Evolutionary conservation across 2,329 filamentous ascomycete genomes (phyloP), one percentile per base, ranked within the genome.

Genomic region (Alternaria brassicicola): DNA sequence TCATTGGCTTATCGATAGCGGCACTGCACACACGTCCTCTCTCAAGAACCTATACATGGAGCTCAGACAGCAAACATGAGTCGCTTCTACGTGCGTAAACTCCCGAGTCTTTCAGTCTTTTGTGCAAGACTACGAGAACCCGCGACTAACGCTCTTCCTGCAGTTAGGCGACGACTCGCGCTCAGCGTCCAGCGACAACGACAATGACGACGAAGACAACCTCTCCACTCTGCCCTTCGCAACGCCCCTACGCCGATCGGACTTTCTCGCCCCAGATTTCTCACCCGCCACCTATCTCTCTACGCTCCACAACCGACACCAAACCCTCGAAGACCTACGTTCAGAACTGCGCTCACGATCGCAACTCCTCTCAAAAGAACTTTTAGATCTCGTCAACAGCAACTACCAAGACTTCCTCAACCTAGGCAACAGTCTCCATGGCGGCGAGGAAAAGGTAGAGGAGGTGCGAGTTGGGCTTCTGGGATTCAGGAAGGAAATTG

Each of bases 341-440:
- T 81, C 89, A 5, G 96, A 99, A 72, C 83, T 99, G 15, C 89
- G 93, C 42, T 87, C 93, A 57, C 85, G 96, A 51, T 91, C 89
- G 66, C 86, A 91, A 67, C 85, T 89, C 19, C 88, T 99, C 61
- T 91, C 89, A 70, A 87, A 89, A 62, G 95, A 99, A 79, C 84
- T 99, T 3, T 84, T 99, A 17, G 94, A 97, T 79, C 86, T 99
- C 7, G 95, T 99, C 65, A 99, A 99, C 74, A 86, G 89, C 50
- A 96, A 99, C 78, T 98, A 99, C 76, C 89, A 92, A 46, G 90
- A 94, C 56, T 99, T 99, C 69, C 79, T 99, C 4, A 89, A 88
- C 0, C 80, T 99, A 0, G 96, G 95, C 0, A 87, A 85, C 45
- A 91, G 92, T 68, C 80, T 99, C 41, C 86, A 87, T 52, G 93